These are phyloP conservation scores for Mucor plumbeus DNA, from an alignment of 371 early-diverging fungal species.

Conservation along the genomic window DNA sequence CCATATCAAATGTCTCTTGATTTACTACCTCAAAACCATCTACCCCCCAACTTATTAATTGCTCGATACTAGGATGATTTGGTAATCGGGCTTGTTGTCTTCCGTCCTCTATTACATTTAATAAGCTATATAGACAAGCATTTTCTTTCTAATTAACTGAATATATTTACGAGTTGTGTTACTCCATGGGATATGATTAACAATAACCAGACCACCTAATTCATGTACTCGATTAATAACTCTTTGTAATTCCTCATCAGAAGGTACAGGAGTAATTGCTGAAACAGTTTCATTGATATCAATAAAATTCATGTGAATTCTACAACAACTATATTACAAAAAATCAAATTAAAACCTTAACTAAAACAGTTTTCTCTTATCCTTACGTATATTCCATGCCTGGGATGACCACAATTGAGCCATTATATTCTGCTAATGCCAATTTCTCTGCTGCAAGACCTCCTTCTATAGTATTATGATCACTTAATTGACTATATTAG, in stretches of 20 bases:
- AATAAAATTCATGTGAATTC: slow-evolving; percentile 80
- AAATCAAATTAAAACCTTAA: background rate
- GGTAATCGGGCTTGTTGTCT: slow-evolving; percentile 67
- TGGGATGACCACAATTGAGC: slow-evolving; percentile 69
- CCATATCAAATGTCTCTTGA: slow-evolving; percentile 63
- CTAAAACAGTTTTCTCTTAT: background rate
- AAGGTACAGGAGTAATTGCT: slow-evolving; percentile 61
- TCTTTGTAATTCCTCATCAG: slow-evolving; percentile 65
- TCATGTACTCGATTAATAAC: slow-evolving; percentile 68
- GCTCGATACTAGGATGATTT: slow-evolving; percentile 66
- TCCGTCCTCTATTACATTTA: slow-evolving; percentile 43
- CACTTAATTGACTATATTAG: slow-evolving; percentile 39
- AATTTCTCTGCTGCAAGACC: slow-evolving; percentile 67
- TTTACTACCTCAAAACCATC: slow-evolving; percentile 79
- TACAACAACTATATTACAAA: slow-evolving; percentile 56
- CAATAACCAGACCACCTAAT: slow-evolving; percentile 77
- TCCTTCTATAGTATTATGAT: slow-evolving; percentile 77
- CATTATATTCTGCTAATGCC: slow-evolving; percentile 59
- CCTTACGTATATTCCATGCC: slow-evolving; percentile 73
- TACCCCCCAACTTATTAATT: slow-evolving; percentile 70
- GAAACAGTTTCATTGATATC: slow-evolving; percentile 73
- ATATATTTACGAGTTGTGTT: slow-evolving; percentile 60
- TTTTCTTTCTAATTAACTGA: too few relatives aligned
- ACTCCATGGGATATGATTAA: slow-evolving; percentile 85
- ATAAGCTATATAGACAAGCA: background rate